Evolutionary conservation across 2,329 filamentous ascomycete species (phyloP).

Genomic region (Aureobasidium namibiae): DNA sequence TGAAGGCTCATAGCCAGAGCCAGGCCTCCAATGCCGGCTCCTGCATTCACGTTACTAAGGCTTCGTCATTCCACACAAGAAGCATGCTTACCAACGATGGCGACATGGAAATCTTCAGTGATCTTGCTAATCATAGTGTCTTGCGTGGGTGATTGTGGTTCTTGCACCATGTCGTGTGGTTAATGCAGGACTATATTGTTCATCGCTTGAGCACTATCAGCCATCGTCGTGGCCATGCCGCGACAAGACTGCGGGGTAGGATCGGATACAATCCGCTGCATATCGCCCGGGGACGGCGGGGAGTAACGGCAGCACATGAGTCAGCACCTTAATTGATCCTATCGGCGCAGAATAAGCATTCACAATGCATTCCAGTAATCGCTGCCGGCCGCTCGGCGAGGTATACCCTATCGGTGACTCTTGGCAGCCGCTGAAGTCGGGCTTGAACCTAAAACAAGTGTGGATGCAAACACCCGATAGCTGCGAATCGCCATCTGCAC

Average conservation of each 20-base stretch:
- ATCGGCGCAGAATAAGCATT: too few relatives aligned
- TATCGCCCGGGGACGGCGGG: background rate
- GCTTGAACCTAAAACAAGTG: too few relatives aligned
- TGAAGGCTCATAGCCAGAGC: constrained; percentile 13
- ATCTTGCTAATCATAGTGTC: background rate
- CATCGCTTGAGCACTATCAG: background rate
- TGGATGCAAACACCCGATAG: too few relatives aligned
- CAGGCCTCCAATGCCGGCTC: constrained; percentile 13
- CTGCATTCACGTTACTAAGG: background rate
- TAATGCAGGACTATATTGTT: background rate
- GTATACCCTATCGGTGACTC: too few relatives aligned
- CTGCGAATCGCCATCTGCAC: too few relatives aligned
- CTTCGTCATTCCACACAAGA: background rate
- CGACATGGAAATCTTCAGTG: background rate
- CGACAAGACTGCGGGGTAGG: background rate
- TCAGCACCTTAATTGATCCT: too few relatives aligned
- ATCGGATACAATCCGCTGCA: background rate
- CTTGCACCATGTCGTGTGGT: background rate
- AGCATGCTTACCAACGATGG: constrained; percentile 3
- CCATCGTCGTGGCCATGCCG: background rate
- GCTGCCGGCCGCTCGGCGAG: too few relatives aligned
- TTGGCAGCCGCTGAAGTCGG: too few relatives aligned
- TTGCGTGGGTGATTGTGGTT: background rate
- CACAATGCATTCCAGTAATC: too few relatives aligned
- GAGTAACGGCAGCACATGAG: too few relatives aligned